A percentile compares a stretch with the other conserved stretches of the same genome.
Conservation (phyloP, 192 early-diverging fungal species). For the Phlyctochytrium bullatum region DNA sequence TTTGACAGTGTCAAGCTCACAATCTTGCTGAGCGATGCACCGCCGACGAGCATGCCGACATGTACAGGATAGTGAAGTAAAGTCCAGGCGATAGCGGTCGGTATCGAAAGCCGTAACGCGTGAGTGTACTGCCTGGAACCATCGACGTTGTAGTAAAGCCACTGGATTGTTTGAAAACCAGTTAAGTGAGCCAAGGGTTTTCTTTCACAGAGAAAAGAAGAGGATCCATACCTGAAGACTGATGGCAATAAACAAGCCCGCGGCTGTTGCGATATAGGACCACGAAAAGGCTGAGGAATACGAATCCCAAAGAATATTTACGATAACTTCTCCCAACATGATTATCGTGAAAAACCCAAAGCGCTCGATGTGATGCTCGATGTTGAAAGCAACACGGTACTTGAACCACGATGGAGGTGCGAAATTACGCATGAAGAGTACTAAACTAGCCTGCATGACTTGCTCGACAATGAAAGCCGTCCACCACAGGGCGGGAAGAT, state of each 20-base stretch:
- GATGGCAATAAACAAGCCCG: conserved; percentile 38
- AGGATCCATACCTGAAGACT: conserved; percentile 12
- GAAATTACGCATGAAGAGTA: background rate
- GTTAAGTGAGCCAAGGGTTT: background rate
- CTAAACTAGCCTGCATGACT: background rate
- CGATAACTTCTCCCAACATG: conserved; percentile 35
- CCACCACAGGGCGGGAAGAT: conserved; percentile 6
- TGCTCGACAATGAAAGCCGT: conserved; percentile 10
- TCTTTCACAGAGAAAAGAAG: too few species aligned
- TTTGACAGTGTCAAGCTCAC: background rate
- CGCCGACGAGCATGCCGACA: conserved; percentile 5
- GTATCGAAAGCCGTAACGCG: conserved; percentile 30
- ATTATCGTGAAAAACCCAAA: conserved; percentile 36
- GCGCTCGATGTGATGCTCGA: conserved; percentile 38
- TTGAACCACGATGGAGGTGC: background rate
- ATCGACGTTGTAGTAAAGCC: conserved; percentile 45
- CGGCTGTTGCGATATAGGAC: conserved; percentile 27
- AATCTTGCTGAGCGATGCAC: background rate
- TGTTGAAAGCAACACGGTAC: conserved; percentile 36
- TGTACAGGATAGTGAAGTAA: conserved; percentile 29
- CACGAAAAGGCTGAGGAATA: conserved; percentile 7
- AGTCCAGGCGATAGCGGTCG: conserved; percentile 31
- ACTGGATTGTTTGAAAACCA: conserved; percentile 21
- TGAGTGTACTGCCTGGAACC: conserved; percentile 34
- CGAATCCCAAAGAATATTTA: conserved; percentile 28